phyloP scores from a whole-genome alignment of 805 yeast genomes.

The Kluyveromyces nonfermentans region DNA sequence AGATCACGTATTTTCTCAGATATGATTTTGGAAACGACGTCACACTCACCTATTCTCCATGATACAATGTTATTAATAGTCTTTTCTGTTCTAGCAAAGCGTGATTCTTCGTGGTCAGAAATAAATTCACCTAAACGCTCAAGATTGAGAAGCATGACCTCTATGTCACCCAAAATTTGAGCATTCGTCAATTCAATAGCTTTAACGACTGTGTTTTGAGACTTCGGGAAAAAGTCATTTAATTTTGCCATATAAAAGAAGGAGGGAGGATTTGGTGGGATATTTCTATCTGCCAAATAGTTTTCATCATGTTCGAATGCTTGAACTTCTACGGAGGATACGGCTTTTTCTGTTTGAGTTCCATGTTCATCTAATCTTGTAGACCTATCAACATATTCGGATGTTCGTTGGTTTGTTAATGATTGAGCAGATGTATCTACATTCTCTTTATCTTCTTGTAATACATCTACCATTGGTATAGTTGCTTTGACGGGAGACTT shows the following conservation, averaged over 20 bases:
- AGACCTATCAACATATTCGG: not conserved
- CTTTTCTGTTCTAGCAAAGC: constrained; percentile 20
- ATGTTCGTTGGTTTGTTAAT: not conserved
- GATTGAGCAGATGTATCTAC: not conserved
- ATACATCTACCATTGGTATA: not conserved
- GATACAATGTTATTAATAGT: constrained; percentile 25
- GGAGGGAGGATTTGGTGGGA: constrained; percentile 13
- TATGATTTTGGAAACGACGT: constrained; percentile 5
- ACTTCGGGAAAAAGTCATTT: constrained; percentile 6
- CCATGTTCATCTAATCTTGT: not conserved
- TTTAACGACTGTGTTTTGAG: constrained; percentile 9
- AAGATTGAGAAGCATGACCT: constrained; percentile 26
- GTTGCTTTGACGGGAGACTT: not conserved
- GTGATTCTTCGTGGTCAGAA: constrained; percentile 25
- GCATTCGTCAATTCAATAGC: constrained; percentile 22
- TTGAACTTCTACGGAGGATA: constrained; percentile 9
- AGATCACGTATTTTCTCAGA: not conserved
- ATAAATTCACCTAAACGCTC: constrained; percentile 21
- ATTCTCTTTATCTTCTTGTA: not conserved
- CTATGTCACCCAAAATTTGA: constrained; percentile 27
- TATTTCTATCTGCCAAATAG: constrained; percentile 20
- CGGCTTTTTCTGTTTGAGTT: constrained; percentile 15
- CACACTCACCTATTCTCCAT: constrained; percentile 32
- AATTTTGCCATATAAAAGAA: constrained; percentile 19
- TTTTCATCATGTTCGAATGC: constrained; percentile 30